Evolutionary conservation across 371 early-diverging fungal genomes (phyloP), one percentile per base, ranked within the genome.

Genomic region (Mucor circinelloides): DNA sequence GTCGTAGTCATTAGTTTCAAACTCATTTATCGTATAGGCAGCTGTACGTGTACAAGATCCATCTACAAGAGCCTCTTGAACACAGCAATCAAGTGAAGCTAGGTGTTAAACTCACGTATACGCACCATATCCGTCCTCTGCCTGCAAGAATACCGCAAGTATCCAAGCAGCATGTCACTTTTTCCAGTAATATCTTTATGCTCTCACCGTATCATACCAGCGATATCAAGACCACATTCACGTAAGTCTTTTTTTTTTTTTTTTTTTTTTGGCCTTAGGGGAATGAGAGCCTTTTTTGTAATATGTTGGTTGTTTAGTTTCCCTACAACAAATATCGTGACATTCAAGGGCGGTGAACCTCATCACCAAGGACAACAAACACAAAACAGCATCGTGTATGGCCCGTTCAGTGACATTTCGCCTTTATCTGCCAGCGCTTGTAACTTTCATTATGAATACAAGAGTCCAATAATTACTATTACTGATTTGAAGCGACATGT

Each of bases 201-300:
- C 67, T 70, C 48, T 86, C 90, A 7, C 85, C 88, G 7, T 96
- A 97, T 75, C 66, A 69, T 21, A 82, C 90, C 4, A 67, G 82
- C 40, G 88, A 91, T 74, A 89, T 91, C 64, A 94, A 94, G 78
- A 92, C 94, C 7, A 87, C 87, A 15, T 82, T 97, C 60, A 84
- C 83, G 92, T 88, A 83, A 69, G 81, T 72, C 32, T 25, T 17
- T 27, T 40, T 21, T 38, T 44, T n/a, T 1, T 4, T 50, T 7
- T n/a, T n/a, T n/a, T n/a, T n/a, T n/a, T n/a, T n/a, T n/a, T n/a
- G n/a, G n/a, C n/a, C n/a, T n/a, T n/a, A n/a, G n/a, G n/a, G 19
- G 8, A 31, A 30, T 13, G 15, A 25, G 13, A 13, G 13, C 36
- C n/a, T n/a, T 36, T 36, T 36, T 36, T 2, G 36, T 36, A 6